Conservation (phyloP, 441 rosid genomes). For the Adansonia madagascariensis region DNA sequence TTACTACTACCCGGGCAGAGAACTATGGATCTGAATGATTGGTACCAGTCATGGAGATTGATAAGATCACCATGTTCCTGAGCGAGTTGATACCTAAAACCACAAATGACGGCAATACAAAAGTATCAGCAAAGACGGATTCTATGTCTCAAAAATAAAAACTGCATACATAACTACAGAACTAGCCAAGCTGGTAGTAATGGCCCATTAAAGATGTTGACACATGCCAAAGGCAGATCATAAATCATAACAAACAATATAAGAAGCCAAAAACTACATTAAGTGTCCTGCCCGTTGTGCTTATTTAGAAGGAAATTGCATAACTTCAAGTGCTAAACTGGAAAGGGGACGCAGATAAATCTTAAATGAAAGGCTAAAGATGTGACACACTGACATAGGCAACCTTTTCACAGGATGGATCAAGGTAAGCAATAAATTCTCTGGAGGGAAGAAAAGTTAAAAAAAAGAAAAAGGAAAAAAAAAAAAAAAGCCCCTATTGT, state of each 20-base stretch:
- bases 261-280: neutral
- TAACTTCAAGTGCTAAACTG: neutral
- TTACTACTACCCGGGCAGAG: constrained; percentile 44
- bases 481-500: neutral
- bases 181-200: neutral
- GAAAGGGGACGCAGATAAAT: neutral
- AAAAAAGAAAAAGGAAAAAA: neutral
- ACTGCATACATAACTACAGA: neutral
- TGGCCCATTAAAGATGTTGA: neutral
- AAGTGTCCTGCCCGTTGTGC: neutral
- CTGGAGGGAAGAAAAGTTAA: neutral
- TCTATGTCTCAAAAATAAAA: neutral
- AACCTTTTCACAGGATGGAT: neutral
- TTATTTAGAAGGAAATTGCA: constrained; percentile 2
- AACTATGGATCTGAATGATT: constrained; percentile 74
- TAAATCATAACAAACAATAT: constrained; percentile 9
- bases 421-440: neutral
- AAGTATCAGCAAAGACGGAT: constrained; percentile 19
- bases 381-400: neutral
- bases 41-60: constrained; percentile 94
- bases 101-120: constrained; percentile 17
- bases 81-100: constrained; percentile 68
- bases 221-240: neutral
- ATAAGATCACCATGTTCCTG: constrained; percentile 92
- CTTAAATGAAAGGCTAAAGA: constrained; percentile 15